A percentile compares a stretch with the other conserved stretches of the same genome.
Evolutionary conservation across 192 early-diverging fungal genomes (phyloP).

Genomic region (Helicostylum pulchrum): DNA sequence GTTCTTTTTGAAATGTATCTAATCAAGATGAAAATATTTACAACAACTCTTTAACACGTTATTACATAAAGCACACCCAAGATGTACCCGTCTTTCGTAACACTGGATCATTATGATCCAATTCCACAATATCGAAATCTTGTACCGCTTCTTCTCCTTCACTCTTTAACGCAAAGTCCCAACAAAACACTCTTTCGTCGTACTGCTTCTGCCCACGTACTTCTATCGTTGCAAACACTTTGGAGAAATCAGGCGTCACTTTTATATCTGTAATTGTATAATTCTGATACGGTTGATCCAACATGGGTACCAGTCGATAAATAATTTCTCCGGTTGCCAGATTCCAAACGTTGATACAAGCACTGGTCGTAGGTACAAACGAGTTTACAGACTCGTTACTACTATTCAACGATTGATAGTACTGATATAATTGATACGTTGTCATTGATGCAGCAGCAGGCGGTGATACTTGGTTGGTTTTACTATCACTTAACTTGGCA

Average conservation of each 20-base stretch:
- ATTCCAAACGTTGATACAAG: conserved; percentile 51
- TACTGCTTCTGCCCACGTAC: neutral
- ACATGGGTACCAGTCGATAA: conserved; percentile 38
- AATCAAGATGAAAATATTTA: conserved; percentile 3
- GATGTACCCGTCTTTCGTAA: conserved; percentile 10
- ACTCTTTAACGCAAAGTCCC: conserved; percentile 18
- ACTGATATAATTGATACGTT: conserved; percentile 23
- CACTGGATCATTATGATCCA: neutral
- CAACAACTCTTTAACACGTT: neutral
- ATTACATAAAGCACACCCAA: conserved; percentile 23
- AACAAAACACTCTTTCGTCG: conserved; percentile 22
- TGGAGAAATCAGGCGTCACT: conserved; percentile 17
- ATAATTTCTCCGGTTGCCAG: conserved; percentile 38
- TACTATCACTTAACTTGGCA: conserved; percentile 11
- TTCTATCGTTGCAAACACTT: conserved; percentile 23
- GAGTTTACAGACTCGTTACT: neutral
- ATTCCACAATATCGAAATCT: neutral
- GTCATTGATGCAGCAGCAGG: conserved; percentile 4
- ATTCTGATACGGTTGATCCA: neutral
- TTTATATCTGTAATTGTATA: conserved; percentile 28
- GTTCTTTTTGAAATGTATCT: neutral
- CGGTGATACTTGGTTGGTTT: neutral
- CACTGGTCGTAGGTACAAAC: conserved; percentile 20
- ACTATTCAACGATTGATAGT: conserved; percentile 8
- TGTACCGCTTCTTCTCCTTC: neutral